Evolutionary conservation across 1,284 basidiomycete species (phyloP).

Genomic region (Boletellus deceptivus): DNA sequence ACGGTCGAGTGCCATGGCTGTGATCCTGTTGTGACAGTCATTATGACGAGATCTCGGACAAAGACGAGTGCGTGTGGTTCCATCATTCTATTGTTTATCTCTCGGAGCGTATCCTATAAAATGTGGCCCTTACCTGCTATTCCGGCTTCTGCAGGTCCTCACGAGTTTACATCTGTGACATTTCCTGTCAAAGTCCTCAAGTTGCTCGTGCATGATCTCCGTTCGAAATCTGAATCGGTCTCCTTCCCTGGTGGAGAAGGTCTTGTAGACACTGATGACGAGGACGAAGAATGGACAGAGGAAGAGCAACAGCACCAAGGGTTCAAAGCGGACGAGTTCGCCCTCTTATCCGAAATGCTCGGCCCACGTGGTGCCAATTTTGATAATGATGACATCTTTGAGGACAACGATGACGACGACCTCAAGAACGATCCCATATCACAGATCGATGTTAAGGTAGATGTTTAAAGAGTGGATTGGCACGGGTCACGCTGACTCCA

Average conservation of each 20-base stretch:
- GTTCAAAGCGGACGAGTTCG: slow-evolving; percentile 60
- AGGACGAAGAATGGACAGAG: slow-evolving; percentile 88
- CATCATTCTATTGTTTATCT: slow-evolving; percentile 8
- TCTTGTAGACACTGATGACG: slow-evolving; percentile 75
- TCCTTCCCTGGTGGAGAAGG: slow-evolving; percentile 55
- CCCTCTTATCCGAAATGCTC: slow-evolving; percentile 67
- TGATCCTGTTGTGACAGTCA: slow-evolving; percentile 53
- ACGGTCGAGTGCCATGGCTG: slow-evolving; percentile 11
- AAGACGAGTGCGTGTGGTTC: slow-evolving; percentile 64
- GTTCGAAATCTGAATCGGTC: slow-evolving; percentile 68
- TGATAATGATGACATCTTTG: slow-evolving; percentile 69
- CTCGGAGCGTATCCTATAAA: slow-evolving; percentile 7
- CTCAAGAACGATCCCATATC: slow-evolving; percentile 84
- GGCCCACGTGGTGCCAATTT: slow-evolving; percentile 67
- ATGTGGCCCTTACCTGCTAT: slow-evolving; percentile 14
- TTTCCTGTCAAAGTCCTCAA: slow-evolving; percentile 94
- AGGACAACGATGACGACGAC: slow-evolving; percentile 80
- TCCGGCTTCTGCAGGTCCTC: slow-evolving; percentile 56
- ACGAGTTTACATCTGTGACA: slow-evolving; percentile 80
- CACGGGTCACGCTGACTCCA: neutral
- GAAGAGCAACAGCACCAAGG: slow-evolving; percentile 62
- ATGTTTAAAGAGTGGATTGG: slow-evolving; percentile 17
- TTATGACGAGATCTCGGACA: slow-evolving; percentile 93
- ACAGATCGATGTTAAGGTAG: slow-evolving; percentile 84
- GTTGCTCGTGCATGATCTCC: slow-evolving; percentile 81